These are phyloP conservation scores for Fusarium sp. DNA, from an alignment of 2,329 filamentous ascomycete species.

Conservation along the genomic window DNA sequence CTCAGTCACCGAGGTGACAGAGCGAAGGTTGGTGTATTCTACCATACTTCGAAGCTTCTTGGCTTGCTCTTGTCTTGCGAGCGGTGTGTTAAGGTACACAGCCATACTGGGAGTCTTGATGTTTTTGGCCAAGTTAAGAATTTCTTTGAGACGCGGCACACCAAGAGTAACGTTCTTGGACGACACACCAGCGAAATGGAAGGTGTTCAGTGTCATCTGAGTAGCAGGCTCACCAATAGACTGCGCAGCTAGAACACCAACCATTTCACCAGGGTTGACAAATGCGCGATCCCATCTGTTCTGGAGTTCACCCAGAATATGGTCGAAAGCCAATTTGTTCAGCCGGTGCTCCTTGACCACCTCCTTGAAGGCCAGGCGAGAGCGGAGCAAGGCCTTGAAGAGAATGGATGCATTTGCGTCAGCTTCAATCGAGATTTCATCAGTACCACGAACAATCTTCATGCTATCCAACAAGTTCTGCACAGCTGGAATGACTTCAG, in stretches of 20 bases:
- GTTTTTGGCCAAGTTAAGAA: constrained; percentile 95
- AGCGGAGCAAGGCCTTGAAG: constrained; percentile 91
- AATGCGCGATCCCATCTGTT: constrained; percentile 85
- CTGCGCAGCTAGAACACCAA: constrained; percentile 95
- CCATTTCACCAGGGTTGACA: constrained; percentile 96
- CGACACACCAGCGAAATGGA: constrained; percentile 99
- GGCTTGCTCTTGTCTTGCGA: constrained; percentile 77
- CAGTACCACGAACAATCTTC: constrained; percentile 84
- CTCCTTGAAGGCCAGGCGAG: constrained; percentile 90
- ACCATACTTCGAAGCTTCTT: constrained; percentile 88
- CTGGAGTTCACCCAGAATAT: constrained; percentile 90
- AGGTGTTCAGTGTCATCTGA: constrained; percentile 99
- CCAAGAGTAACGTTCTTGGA: constrained; percentile 99
- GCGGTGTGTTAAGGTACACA: constrained; percentile 76
- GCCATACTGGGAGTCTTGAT: constrained; percentile 99
- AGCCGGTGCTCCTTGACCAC: constrained; percentile 85
- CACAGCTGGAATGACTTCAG: constrained; percentile 84
- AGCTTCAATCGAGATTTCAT: constrained; percentile 83
- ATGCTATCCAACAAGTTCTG: constrained; percentile 78
- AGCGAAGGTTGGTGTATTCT: constrained; percentile 92
- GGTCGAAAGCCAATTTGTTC: constrained; percentile 90
- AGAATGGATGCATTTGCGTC: constrained; percentile 88
- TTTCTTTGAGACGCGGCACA: constrained; percentile 99
- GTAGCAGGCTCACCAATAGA: constrained; percentile 99
- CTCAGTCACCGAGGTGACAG: constrained; percentile 89